These are phyloP conservation scores for Mycena leptocephala DNA, from an alignment of 768 basidiomycete genomes.

Conservation along the genomic window DNA sequence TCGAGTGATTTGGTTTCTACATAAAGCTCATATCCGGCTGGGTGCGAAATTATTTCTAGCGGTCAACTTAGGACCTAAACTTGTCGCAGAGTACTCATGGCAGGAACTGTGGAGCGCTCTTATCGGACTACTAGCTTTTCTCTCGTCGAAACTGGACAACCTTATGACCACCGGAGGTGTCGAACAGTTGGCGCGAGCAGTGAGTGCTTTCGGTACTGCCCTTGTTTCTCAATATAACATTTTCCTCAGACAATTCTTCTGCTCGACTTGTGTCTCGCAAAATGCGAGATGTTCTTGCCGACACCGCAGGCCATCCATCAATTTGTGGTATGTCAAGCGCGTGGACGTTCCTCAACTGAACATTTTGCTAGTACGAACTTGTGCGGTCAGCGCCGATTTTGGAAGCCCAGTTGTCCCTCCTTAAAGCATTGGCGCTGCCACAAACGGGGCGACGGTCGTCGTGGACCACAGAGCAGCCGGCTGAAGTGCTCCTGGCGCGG, in stretches of 20 bases:
- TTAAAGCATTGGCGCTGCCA: slow-evolving; percentile 58
- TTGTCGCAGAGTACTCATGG: slow-evolving; percentile 74
- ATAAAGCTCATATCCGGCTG: slow-evolving; percentile 67
- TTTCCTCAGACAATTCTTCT: slow-evolving; percentile 63
- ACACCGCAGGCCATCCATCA: slow-evolving; percentile 71
- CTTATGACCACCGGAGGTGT: slow-evolving; percentile 69
- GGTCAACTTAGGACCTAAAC: slow-evolving; percentile 4
- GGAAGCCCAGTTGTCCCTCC: slow-evolving; percentile 62
- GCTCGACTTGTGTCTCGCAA: slow-evolving; percentile 68
- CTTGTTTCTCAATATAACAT: background rate
- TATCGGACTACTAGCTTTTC: slow-evolving; percentile 68
- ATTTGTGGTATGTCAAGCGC: slow-evolving; percentile 67
- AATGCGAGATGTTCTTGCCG: slow-evolving; percentile 69
- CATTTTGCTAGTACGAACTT: slow-evolving; percentile 70
- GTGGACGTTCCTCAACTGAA: slow-evolving; percentile 1
- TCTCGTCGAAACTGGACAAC: slow-evolving; percentile 69
- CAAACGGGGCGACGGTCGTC: slow-evolving; percentile 43
- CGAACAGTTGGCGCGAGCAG: slow-evolving; percentile 70
- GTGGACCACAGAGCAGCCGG: slow-evolving; percentile 48
- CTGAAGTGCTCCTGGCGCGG: slow-evolving; percentile 56
- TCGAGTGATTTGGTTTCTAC: slow-evolving; percentile 71
- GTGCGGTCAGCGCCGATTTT: slow-evolving; percentile 69
- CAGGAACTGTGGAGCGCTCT: slow-evolving; percentile 75
- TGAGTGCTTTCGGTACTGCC: slow-evolving; percentile 42
- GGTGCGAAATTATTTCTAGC: slow-evolving; percentile 56